A percentile compares a stretch with the other conserved stretches of the same genome.
phyloP scores from a whole-genome alignment of 176 grass and related monocot genomes.

The Zea luxurians region DNA sequence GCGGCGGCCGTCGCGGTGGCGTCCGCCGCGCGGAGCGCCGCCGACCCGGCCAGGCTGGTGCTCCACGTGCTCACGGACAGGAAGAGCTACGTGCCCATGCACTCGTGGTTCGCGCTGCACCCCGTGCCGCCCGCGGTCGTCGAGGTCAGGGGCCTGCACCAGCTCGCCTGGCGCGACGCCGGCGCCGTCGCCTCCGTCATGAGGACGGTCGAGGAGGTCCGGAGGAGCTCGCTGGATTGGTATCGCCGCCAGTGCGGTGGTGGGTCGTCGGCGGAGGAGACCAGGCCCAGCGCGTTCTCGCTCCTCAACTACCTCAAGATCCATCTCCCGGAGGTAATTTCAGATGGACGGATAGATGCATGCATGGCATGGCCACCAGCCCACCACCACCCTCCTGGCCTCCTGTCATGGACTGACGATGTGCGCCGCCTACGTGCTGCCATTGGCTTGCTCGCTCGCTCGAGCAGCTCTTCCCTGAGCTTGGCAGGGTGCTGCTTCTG shows the following conservation, averaged over 20 bases:
- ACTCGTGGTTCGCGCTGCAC: conserved; percentile 92
- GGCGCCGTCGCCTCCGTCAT: conserved; percentile 51
- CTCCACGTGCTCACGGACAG: conserved; percentile 94
- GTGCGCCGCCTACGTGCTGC: background rate
- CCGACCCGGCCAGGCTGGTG: conserved; percentile 57
- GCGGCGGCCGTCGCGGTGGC: conserved; percentile 68
- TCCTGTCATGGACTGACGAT: background rate
- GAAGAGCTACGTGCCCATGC: conserved; percentile 84
- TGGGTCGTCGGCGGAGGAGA: conserved; percentile 10
- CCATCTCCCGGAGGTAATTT: conserved; percentile 82
- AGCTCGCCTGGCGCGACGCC: conserved; percentile 69
- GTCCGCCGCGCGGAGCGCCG: conserved; percentile 56
- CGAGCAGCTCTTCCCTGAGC: conserved; percentile 82
- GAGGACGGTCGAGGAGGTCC: conserved; percentile 75
- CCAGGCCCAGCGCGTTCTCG: conserved; percentile 74
- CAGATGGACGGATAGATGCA: background rate
- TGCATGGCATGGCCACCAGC: no score
- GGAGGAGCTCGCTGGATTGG: conserved; percentile 44
- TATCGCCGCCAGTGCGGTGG: conserved; percentile 19
- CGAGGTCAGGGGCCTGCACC: conserved; percentile 89
- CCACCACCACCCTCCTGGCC: no score
- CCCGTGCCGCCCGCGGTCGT: conserved; percentile 56
- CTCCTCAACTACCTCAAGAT: conserved; percentile 87
- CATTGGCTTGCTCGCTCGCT: background rate
- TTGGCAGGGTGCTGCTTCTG: conserved; percentile 67